Percentiles rank a stretch among this genome's conserved stretches.
These are phyloP conservation scores for Poteriospumella lacustris DNA, from an alignment of 108 stramenopile species.

Conservation along the genomic window DNA sequence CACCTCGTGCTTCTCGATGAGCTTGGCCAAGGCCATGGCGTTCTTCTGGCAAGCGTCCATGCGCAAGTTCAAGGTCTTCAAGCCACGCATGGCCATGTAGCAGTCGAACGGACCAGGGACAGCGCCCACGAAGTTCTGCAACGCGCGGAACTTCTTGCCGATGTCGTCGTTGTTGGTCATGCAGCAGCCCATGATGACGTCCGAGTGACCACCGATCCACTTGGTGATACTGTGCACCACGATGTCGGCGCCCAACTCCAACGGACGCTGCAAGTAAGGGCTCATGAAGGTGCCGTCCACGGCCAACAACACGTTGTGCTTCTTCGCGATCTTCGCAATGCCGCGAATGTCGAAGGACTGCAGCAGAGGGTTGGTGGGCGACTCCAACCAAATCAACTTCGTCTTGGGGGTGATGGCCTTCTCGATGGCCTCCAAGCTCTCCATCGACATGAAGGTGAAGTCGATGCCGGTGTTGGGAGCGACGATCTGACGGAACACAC, in stretches of 20 bases:
- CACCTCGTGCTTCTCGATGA: slow-evolving; percentile 57
- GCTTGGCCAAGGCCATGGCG: slow-evolving; percentile 66
- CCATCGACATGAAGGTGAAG: slow-evolving; percentile 68
- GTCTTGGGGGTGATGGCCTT: slow-evolving; percentile 65
- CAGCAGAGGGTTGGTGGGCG: slow-evolving; percentile 80
- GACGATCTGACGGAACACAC: slow-evolving; percentile 70
- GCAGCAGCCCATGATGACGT: slow-evolving; percentile 75
- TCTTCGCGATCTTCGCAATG: slow-evolving; percentile 57
- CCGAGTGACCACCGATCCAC: slow-evolving; percentile 80
- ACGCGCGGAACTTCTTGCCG: slow-evolving; percentile 63
- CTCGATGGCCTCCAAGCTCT: slow-evolving; percentile 62
- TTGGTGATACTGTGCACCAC: slow-evolving; percentile 77
- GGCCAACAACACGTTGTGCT: slow-evolving; percentile 56
- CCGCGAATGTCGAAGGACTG: slow-evolving; percentile 67
- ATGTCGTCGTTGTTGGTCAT: slow-evolving; percentile 62
- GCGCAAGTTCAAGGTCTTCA: slow-evolving; percentile 79
- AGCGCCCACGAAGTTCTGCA: slow-evolving; percentile 81
- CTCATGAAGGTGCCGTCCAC: slow-evolving; percentile 90
- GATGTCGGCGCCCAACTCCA: slow-evolving; percentile 75
- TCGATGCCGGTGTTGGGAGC: slow-evolving; percentile 56
- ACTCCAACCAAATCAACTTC: slow-evolving; percentile 78
- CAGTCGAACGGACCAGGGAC: slow-evolving; percentile 81
- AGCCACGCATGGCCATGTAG: slow-evolving; percentile 73
- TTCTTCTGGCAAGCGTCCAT: slow-evolving; percentile 71
- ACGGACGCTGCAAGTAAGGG: slow-evolving; percentile 79